A percentile compares a stretch with the other conserved stretches of the same genome.
Evolutionary conservation across 805 yeast species (phyloP).

Genomic region (Kluyveromyces nonfermentans): DNA sequence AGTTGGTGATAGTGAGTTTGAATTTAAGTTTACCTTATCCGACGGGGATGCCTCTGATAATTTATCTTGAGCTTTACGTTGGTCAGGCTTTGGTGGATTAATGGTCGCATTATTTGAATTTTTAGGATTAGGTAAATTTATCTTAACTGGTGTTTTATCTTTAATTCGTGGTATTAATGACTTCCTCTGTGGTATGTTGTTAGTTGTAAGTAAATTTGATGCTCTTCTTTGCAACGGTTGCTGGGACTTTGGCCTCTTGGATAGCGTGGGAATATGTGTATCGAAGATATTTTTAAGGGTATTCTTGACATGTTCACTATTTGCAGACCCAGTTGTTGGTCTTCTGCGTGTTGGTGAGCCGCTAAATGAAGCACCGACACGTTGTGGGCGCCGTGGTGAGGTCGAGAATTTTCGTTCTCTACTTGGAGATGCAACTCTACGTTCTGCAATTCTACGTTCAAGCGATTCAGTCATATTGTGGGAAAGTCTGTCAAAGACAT

Average conservation of each 20-base stretch:
- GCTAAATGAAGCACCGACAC: conserved; percentile 6
- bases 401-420: conserved; percentile 7
- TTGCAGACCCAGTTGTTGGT: conserved; percentile 8
- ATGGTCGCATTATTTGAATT: not conserved
- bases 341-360: conserved; percentile 25
- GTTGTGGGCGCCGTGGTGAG: not conserved
- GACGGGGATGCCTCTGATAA: not conserved
- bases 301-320: conserved; percentile 18
- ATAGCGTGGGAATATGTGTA: conserved; percentile 6
- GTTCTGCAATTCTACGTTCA: conserved; percentile 17
- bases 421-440: conserved; percentile 2
- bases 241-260: not conserved
- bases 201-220: not conserved
- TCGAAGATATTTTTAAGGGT: conserved; percentile 22
- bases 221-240: conserved; percentile 1
- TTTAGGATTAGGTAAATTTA: not conserved
- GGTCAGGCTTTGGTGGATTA: not conserved
- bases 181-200: conserved; percentile 2
- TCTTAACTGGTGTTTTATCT: not conserved
- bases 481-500: conserved; percentile 26
- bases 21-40: not conserved
- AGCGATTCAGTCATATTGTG: conserved; percentile 25
- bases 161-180: conserved; percentile 10
- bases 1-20: conserved; percentile 1
- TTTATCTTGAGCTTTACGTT: not conserved